phyloP scores from a whole-genome alignment of 768 basidiomycete species.

The Gloeostereum incarnatum region DNA sequence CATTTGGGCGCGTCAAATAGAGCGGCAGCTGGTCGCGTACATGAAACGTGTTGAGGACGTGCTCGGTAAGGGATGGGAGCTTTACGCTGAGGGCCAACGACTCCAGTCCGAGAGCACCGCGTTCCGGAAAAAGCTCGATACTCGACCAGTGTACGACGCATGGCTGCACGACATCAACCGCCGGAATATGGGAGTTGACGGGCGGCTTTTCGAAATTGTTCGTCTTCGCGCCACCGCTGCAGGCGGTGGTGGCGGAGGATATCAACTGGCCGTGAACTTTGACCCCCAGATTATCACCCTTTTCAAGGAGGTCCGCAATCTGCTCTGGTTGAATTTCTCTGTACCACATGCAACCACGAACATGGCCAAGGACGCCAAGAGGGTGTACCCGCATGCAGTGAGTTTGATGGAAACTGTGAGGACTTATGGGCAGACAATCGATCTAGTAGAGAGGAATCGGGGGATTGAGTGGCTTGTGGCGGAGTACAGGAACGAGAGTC shows the following conservation, averaged over 20 bases:
- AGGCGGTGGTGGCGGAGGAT: slow-evolving; percentile 19
- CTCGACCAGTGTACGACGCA: slow-evolving; percentile 87
- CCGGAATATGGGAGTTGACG: slow-evolving; percentile 85
- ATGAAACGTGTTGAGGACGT: slow-evolving; percentile 99
- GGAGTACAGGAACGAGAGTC: slow-evolving; percentile 87
- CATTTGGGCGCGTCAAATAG: slow-evolving; percentile 99
- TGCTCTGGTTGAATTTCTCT: slow-evolving; percentile 93
- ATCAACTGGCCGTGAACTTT: slow-evolving; percentile 92
- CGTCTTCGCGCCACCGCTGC: slow-evolving; percentile 53
- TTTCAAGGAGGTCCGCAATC: slow-evolving; percentile 96
- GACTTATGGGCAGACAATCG: slow-evolving; percentile 93
- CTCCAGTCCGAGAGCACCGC: slow-evolving; percentile 85
- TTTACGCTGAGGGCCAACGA: slow-evolving; percentile 98
- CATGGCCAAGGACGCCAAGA: slow-evolving; percentile 97
- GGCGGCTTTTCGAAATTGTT: slow-evolving; percentile 88
- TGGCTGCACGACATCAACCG: slow-evolving; percentile 95
- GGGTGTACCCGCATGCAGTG: slow-evolving; percentile 97
- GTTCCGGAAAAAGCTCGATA: slow-evolving; percentile 95
- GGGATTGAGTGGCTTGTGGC: slow-evolving; percentile 93
- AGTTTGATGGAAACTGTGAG: slow-evolving; percentile 98
- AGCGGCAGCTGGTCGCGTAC: slow-evolving; percentile 89
- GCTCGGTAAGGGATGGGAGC: slow-evolving; percentile 95
- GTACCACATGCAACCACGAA: slow-evolving; percentile 93
- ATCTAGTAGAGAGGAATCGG: slow-evolving; percentile 82
- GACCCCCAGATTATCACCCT: slow-evolving; percentile 97